Evolutionary conservation across 2,329 filamentous ascomycete species (phyloP), one percentile per base, ranked within the genome.

Genomic region (Xylariales sp.): DNA sequence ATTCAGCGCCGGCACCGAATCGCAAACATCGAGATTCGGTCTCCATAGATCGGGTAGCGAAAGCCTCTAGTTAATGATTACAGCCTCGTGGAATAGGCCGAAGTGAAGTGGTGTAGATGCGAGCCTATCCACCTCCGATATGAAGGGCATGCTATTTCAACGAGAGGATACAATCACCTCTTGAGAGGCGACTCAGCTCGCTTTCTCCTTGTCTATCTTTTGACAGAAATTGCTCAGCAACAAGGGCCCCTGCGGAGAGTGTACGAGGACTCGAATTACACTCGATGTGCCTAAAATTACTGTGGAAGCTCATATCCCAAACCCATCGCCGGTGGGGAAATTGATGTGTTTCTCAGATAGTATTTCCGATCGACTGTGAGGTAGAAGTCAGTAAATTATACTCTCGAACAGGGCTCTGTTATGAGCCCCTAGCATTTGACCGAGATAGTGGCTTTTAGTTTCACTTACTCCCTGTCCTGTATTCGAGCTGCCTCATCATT

Each of bases 401-500:
- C 3, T 23, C 48, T 34, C 16, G 8, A 23, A 5, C 3, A 28
- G 32, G 2, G 10, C 2, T 14, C 5, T 23, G 14, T 16, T 45
- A 9, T 18, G 48, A 36, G 3, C 7, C n/a, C 34, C 32, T 30
- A 1, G 36, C 14, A 39, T 39, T 32, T 32, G 5, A 10, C 5
- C n/a, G 41, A n/a, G 28, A 36, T 16, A 30, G 56, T 18, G n/a
- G 34, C 3, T 49, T 28, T 32, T 1, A 10, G 34, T 54, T 53
- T 41, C 6, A 70, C 68, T 70, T 64, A 70, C 68, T 60, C 6
- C 74, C 71, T 18, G 71, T 67, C 10, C 70, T 73, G 53, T 75
- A 71, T 63, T 78, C 72, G 41, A 78, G 73, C 52, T 72, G 73
- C 59, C 70, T 71, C 74, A 78, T 77, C 76, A 78, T 77, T 34